Base-by-base conservation (phyloP, 2,329 filamentous ascomycete species). In the Chaetomium strumarium region DNA sequence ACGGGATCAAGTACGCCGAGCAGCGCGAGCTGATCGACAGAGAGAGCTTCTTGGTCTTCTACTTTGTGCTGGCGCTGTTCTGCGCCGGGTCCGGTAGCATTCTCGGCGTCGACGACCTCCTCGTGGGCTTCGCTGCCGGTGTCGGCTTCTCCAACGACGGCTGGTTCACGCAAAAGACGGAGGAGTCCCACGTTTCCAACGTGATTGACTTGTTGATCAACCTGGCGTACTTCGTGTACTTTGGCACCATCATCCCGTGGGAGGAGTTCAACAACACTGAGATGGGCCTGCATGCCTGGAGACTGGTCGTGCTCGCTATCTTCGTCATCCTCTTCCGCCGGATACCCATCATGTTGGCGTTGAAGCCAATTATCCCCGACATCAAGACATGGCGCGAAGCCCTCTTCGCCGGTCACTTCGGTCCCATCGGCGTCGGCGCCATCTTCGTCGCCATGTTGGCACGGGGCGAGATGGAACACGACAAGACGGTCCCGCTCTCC, bases 131-230 rank as follows among this genome's bases (percentile, higher is more conserved):
- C 64, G 85, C 92, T 13, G 90, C 88, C 51, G 93, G 93, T 53
- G 93, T 99, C n/a, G 93, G 93, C 50, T 99, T 99, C 75, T 96
- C 91, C 62, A 99, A 99, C 69, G 93, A 99, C 66, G 93, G 93
- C 60, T 99, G 93, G 93, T 99, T 99, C 64, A 88, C 88, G 14
- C 88, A 96, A 66, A 96, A 96, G 76, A 99, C 93, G 0, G 93
- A 99, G 67, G 93, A 99, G 70, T 92, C 93, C 0, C 93, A 97
- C 68, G 93, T 99, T 10, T 97, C 92, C 68, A 97, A 99, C 81
- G 93, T 99, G 67, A 99, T 99, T 65, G 93, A 99, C 75, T 72
- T 99, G 68, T 75, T 99, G 56, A 84, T 99, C 74, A 99, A 99
- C 70, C 80, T 99, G 83, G 81, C 92, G 2, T 99, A 97, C 70